A percentile compares a stretch with the other conserved stretches of the same genome.
Evolutionary conservation across 345 rosid genomes (phyloP).

Genomic region (Linum trigynum): DNA sequence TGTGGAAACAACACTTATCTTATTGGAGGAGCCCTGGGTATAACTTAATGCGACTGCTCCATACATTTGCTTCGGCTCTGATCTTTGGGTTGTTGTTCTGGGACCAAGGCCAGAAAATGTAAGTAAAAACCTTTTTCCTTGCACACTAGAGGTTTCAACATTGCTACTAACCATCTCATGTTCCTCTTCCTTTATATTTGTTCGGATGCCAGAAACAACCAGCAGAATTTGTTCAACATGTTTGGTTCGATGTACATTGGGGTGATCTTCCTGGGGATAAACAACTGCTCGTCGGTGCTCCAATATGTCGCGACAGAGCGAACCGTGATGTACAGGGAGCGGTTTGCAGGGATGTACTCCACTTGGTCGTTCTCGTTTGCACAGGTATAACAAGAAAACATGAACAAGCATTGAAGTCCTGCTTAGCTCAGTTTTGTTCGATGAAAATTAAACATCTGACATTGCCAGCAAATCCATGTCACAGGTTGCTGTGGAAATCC

Average conservation of each 20-base stretch:
- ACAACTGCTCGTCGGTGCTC: constrained; percentile 51
- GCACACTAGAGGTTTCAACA: no score
- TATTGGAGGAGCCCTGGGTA: constrained; percentile 37
- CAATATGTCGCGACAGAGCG: constrained; percentile 50
- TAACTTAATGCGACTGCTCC: constrained; percentile 20
- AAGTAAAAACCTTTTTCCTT: constrained; percentile 7
- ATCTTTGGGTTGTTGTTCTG: constrained; percentile 26
- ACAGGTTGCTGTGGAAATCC: constrained; percentile 65
- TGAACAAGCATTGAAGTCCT: no score
- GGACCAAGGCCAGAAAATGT: constrained; percentile 34
- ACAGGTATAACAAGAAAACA: constrained; percentile 27
- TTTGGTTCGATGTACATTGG: constrained; percentile 43
- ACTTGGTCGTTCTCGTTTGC: constrained; percentile 59
- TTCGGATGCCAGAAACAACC: constrained; percentile 34
- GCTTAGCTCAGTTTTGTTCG: no score
- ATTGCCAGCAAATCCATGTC: not conserved
- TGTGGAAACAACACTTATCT: constrained; percentile 32
- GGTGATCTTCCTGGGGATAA: constrained; percentile 50
- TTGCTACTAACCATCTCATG: no score
- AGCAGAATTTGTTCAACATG: constrained; percentile 56
- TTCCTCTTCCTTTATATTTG: not conserved
- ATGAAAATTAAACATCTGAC: no score
- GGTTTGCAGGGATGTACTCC: constrained; percentile 82
- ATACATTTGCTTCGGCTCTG: constrained; percentile 13
- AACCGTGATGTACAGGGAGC: constrained; percentile 61